These are phyloP conservation scores for Saccharomycopsis lassenensis DNA, from an alignment of 805 yeast species.

Conservation along the genomic window DNA sequence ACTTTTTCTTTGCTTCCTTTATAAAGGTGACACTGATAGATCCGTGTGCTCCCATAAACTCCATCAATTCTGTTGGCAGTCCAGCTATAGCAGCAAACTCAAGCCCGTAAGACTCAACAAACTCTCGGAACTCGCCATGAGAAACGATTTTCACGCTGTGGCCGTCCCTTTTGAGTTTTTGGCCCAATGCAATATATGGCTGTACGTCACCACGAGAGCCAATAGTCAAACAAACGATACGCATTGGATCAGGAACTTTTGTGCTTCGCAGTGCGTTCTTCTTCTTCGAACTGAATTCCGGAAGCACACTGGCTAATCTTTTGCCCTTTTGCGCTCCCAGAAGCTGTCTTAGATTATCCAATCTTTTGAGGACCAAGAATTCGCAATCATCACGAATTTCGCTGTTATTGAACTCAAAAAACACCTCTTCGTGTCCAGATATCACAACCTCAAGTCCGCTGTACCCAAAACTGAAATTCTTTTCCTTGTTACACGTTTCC, in stretches of 20 bases:
- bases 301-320: slow-evolving; percentile 55
- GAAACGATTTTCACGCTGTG: slow-evolving; percentile 80
- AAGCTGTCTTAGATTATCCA: slow-evolving; percentile 30
- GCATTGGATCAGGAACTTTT: too few species aligned
- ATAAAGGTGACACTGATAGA: slow-evolving; percentile 73
- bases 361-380: slow-evolving; percentile 35
- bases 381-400: slow-evolving; percentile 68
- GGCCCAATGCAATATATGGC: slow-evolving; percentile 86
- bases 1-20: slow-evolving; percentile 71
- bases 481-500: slow-evolving; percentile 56
- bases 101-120: slow-evolving; percentile 61
- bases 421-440: slow-evolving; percentile 65
- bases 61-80: slow-evolving; percentile 85
- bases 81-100: slow-evolving; percentile 75
- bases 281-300: slow-evolving; percentile 35
- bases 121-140: slow-evolving; percentile 67
- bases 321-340: slow-evolving; percentile 51
- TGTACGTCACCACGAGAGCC: slow-evolving; percentile 97
- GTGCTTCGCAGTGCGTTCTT: too few species aligned
- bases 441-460: slow-evolving; percentile 60
- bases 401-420: slow-evolving; percentile 61
- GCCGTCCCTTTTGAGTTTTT: slow-evolving; percentile 69
- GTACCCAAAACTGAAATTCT: slow-evolving; percentile 57
- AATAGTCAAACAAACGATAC: slow-evolving; percentile 68
- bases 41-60: slow-evolving; percentile 86